Base-by-base conservation (phyloP, 345 rosid species). In the Balakata baccata region DNA sequence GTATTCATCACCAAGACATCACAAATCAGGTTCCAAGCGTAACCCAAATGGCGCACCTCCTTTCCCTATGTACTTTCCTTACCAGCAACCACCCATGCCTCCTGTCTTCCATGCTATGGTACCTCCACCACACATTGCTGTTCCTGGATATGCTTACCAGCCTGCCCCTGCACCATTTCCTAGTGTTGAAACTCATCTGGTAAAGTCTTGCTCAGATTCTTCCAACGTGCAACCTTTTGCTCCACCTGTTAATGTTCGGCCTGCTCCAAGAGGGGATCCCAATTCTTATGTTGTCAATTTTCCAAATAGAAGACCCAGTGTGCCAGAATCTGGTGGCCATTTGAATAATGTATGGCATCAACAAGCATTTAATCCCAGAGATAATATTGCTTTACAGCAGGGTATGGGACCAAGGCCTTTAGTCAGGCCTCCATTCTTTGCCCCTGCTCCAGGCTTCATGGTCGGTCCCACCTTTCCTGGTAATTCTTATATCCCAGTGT, bases 381-480 rank as follows among this genome's bases (percentile, higher is more conserved):
- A 81, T 37, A 85, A 80, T 57, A 76, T 89, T 72, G 81, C 87
- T 49, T 74, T 87, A 85, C 97, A 87, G 43, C 93, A 75, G 57
- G 85, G 88, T 51, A 74, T 85, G 49, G 97, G 93, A 78, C 89
- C 94, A 3, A 86, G 96, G 82, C 80, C 87, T 73, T 79, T 89
- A 75, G 51, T 78, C 56, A 88, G 96, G 83, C 80, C 87, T 53
- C 89, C 90, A 10, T 90, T 71, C 72, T 81, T 85, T 80, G 84
- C 87, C 76, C 90, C 94, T 41, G 80, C 84, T 77, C 96, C 93
- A 9, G 89, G 94, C 52, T 89, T 84, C 86, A 76, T 91, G 84
- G 83, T 88, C 70, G 92, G 89, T 78, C 93, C 98, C 62, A 74
- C 84, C 75, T 87, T 86, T 77, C 90, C 89, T 20, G 98, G 99